Conservation (phyloP, 139 green algal species). For the Volvox africanus region DNA sequence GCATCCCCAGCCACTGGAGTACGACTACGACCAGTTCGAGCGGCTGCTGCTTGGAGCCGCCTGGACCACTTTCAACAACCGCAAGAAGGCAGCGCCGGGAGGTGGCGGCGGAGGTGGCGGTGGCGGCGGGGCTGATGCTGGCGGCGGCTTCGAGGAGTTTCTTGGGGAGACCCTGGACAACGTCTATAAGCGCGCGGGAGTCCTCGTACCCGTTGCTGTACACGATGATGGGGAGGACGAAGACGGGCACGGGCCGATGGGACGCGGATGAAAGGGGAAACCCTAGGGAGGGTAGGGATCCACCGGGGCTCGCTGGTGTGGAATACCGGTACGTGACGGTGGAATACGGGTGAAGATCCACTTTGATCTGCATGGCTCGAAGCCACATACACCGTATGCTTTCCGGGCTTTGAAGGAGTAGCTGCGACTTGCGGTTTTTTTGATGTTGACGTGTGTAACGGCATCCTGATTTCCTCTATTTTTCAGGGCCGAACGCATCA, state of each 20-base stretch:
- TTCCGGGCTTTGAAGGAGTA: too few relatives aligned
- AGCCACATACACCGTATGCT: too few relatives aligned
- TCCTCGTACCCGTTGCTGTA: conserved; percentile 67
- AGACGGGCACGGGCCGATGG: neutral
- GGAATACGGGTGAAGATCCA: neutral
- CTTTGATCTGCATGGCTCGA: too few relatives aligned
- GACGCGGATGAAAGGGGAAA: neutral
- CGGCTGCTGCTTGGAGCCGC: conserved; percentile 76
- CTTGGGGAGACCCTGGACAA: conserved; percentile 81
- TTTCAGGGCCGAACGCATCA: too few relatives aligned
- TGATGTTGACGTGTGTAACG: too few relatives aligned
- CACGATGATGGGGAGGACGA: conserved; percentile 29
- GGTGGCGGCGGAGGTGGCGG: neutral
- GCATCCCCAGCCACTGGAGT: conserved; percentile 68
- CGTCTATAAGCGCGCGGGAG: conserved; percentile 77
- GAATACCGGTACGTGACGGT: neutral
- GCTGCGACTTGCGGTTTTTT: too few relatives aligned
- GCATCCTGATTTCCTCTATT: too few relatives aligned
- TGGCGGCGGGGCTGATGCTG: neutral
- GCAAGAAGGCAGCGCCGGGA: conserved; percentile 58
- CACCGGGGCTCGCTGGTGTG: too few relatives aligned
- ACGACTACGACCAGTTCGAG: conserved; percentile 85
- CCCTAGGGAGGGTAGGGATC: too few relatives aligned
- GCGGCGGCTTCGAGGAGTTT: conserved; percentile 56
- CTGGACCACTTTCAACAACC: conserved; percentile 62